phyloP scores from a whole-genome alignment of 768 basidiomycete species.

The Mycena chlorophos region DNA sequence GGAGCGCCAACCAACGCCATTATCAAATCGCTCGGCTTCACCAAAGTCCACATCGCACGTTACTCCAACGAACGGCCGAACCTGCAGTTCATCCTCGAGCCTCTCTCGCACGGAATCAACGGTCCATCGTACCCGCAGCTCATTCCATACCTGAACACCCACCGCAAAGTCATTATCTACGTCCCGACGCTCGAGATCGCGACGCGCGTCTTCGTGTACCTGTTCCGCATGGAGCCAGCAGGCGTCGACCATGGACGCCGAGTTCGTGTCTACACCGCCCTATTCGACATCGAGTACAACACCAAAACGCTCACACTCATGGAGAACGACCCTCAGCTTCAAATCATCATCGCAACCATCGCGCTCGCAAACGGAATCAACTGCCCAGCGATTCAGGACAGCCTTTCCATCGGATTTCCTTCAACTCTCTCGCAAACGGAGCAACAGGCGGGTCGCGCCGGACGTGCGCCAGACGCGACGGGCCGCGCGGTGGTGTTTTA shows the following conservation, averaged over 20 bases:
- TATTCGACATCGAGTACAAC: neutral
- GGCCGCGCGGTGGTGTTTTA: neutral
- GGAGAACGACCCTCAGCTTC: neutral
- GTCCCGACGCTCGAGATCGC: slow-evolving; percentile 2
- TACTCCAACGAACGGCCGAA: slow-evolving; percentile 6
- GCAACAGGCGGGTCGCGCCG: neutral
- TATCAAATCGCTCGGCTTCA: slow-evolving; percentile 6
- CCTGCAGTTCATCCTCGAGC: slow-evolving; percentile 1
- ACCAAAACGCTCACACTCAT: neutral
- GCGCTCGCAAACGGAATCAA: neutral
- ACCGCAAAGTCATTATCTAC: slow-evolving; percentile 12
- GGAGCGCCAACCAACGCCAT: neutral
- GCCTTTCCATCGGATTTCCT: neutral
- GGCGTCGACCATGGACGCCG: too few relatives aligned
- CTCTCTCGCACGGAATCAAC: slow-evolving; percentile 4
- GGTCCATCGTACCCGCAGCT: slow-evolving; percentile 10
- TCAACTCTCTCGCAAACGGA: neutral
- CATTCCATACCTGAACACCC: slow-evolving; percentile 4
- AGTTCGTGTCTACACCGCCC: neutral
- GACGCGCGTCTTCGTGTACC: slow-evolving; percentile 6
- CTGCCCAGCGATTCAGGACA: neutral
- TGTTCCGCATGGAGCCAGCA: slow-evolving; percentile 2
- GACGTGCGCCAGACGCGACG: neutral
- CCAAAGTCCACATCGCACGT: neutral
- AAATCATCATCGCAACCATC: neutral